Evolutionary conservation across 305 asterid species (phyloP).

Genomic region (Fraxinus dipetala): DNA sequence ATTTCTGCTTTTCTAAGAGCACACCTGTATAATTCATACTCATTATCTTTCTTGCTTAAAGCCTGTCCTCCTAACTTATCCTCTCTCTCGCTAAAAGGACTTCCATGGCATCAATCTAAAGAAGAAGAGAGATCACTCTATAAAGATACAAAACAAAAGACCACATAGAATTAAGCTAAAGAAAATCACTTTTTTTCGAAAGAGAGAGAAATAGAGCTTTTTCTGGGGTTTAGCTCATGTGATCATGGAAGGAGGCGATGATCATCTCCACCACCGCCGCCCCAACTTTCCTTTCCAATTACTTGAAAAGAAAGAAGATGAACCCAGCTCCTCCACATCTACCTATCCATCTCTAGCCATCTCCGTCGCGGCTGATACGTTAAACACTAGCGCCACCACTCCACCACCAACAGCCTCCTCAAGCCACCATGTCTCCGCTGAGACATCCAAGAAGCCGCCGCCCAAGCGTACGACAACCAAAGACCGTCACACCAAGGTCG

Average conservation of each 20-base stretch:
- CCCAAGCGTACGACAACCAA: conserved; percentile 70
- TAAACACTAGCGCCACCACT: conserved; percentile 33
- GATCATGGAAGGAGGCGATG: conserved; percentile 53
- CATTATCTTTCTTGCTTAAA: conserved; percentile 53
- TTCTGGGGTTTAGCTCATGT: conserved; percentile 27
- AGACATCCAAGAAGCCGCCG: conserved; percentile 63
- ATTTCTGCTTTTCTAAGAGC: conserved; percentile 37
- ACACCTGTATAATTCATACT: conserved; percentile 48
- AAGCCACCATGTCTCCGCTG: conserved; percentile 32
- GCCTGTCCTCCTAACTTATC: conserved; percentile 28
- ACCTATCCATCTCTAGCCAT: conserved; percentile 47
- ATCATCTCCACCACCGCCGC: conserved; percentile 36
- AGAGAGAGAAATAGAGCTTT: conserved; percentile 18
- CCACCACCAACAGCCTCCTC: conserved; percentile 37
- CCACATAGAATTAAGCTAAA: not conserved
- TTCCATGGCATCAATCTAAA: conserved; percentile 20
- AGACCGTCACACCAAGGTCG: conserved; percentile 83
- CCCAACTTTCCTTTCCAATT: conserved; percentile 49
- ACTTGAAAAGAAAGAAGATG: conserved; percentile 53
- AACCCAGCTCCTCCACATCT: conserved; percentile 32
- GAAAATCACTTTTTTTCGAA: not conserved
- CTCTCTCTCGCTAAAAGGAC: conserved; percentile 20
- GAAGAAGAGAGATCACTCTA: not conserved
- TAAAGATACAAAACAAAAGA: not conserved
- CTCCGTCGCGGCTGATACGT: conserved; percentile 25